These are phyloP conservation scores for Cubamyces lactineus DNA, from an alignment of 768 basidiomycete species.

Conservation along the genomic window DNA sequence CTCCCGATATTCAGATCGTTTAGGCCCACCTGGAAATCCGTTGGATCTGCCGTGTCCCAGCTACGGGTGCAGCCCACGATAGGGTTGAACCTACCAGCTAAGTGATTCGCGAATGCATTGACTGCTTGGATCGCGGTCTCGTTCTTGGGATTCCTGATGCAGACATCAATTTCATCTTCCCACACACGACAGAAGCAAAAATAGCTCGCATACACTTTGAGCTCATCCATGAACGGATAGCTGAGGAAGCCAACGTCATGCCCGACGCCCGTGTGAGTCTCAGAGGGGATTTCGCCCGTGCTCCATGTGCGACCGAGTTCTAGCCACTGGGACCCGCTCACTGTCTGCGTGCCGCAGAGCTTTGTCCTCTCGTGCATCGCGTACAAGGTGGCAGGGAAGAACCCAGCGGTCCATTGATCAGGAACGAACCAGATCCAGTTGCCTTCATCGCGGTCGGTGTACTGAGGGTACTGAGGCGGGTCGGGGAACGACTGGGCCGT, in stretches of 20 bases:
- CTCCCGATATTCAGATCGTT: no score
- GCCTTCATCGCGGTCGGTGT: constrained; percentile 53
- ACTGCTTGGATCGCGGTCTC: constrained; percentile 57
- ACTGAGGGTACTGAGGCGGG: constrained; percentile 59
- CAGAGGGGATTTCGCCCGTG: constrained; percentile 53
- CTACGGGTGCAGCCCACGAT: constrained; percentile 71
- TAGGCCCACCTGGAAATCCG: constrained; percentile 54
- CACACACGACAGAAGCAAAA: constrained; percentile 11
- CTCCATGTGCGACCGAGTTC: constrained; percentile 54
- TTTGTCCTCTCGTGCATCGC: constrained; percentile 56
- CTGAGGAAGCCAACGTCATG: constrained; percentile 77
- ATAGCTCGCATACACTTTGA: constrained; percentile 49
- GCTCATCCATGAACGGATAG: constrained; percentile 67
- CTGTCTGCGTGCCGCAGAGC: constrained; percentile 47
- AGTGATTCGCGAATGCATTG: constrained; percentile 56
- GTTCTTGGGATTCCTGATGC: constrained; percentile 57
- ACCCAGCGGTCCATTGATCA: constrained; percentile 69
- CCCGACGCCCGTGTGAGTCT: constrained; percentile 50
- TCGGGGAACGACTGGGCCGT: constrained; percentile 49
- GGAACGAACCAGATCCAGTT: constrained; percentile 57
- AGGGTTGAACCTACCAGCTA: constrained; percentile 60
- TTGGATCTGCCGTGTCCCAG: constrained; percentile 63
- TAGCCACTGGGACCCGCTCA: constrained; percentile 60
- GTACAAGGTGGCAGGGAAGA: constrained; percentile 65
- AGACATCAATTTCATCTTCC: background rate